A percentile compares a stretch with the other conserved stretches of the same genome.
These are phyloP conservation scores for Annulohypoxylon truncatum DNA, from an alignment of 2,329 filamentous ascomycete species.

Conservation along the genomic window DNA sequence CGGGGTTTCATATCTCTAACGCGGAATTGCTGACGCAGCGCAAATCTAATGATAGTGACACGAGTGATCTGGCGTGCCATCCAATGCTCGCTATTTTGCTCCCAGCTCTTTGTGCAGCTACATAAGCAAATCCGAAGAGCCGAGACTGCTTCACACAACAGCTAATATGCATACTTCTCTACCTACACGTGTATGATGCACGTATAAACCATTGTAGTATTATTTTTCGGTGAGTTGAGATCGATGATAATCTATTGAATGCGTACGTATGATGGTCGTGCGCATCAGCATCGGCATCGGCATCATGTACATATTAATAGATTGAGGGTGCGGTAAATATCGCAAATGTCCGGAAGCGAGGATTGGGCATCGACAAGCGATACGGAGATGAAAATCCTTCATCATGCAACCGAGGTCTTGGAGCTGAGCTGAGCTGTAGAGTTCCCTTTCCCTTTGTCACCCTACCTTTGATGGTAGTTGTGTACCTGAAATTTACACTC, in stretches of 20 bases:
- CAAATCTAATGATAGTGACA: conserved; percentile 16
- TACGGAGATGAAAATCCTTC: conserved; percentile 38
- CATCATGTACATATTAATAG: conserved; percentile 22
- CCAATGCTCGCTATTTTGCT: background rate
- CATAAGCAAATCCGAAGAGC: conserved; percentile 19
- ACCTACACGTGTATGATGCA: background rate
- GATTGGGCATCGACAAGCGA: conserved; percentile 39
- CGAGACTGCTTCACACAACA: conserved; percentile 4
- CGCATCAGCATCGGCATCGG: conserved; percentile 12
- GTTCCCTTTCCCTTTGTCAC: conserved; percentile 15
- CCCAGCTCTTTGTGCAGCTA: background rate
- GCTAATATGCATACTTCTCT: background rate
- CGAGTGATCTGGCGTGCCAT: conserved; percentile 26
- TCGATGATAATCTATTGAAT: conserved; percentile 7
- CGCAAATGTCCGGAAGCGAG: conserved; percentile 34
- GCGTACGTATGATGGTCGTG: conserved; percentile 8
- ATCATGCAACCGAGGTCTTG: conserved; percentile 25
- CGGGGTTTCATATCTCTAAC: conserved; percentile 4
- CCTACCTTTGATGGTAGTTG: background rate
- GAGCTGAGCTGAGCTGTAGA: conserved; percentile 29
- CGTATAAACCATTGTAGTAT: background rate
- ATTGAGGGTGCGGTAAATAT: conserved; percentile 25
- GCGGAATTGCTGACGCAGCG: conserved; percentile 25
- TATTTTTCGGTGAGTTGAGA: conserved; percentile 15
- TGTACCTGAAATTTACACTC: background rate